Conservation (phyloP, 2,329 filamentous ascomycete genomes). For the Podosphaera xanthii region DNA sequence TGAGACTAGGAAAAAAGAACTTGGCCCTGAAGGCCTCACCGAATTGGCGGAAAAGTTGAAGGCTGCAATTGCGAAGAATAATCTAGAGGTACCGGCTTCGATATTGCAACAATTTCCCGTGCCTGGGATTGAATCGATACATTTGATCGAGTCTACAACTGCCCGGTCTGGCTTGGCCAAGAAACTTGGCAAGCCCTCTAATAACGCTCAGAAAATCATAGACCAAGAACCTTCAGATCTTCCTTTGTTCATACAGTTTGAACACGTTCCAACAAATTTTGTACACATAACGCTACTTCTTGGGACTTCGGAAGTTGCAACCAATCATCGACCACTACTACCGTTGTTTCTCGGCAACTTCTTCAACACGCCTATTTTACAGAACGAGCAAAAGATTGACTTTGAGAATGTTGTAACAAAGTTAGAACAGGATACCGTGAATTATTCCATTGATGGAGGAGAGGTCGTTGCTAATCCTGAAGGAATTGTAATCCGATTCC, state of each 20-base stretch:
- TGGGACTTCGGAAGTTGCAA: conserved; percentile 53
- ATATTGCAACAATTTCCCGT: conserved; percentile 66
- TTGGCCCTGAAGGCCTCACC: conserved; percentile 65
- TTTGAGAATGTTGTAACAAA: conserved; percentile 87
- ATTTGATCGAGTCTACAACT: conserved; percentile 76
- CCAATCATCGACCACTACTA: conserved; percentile 66
- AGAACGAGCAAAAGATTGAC: conserved; percentile 50
- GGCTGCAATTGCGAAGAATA: conserved; percentile 68
- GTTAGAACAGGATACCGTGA: conserved; percentile 76
- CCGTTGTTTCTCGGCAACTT: conserved; percentile 76
- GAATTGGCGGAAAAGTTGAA: conserved; percentile 55
- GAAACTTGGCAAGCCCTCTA: conserved; percentile 41
- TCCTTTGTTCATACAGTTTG: conserved; percentile 91
- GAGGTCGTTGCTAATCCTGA: conserved; percentile 54
- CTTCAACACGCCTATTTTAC: conserved; percentile 72
- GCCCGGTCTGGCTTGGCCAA: conserved; percentile 63
- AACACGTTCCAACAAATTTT: conserved; percentile 83
- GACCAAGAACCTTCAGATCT: conserved; percentile 39
- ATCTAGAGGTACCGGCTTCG: conserved; percentile 60
- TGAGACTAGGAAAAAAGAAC: conserved; percentile 50
- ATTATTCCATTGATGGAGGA: conserved; percentile 51
- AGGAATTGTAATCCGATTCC: conserved; percentile 58
- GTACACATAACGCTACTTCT: conserved; percentile 65
- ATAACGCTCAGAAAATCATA: conserved; percentile 50
- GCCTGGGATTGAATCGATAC: conserved; percentile 71